Evolutionary conservation across 1,139 yeast genomes (phyloP).

Genomic region (Candida sanyaensis): DNA sequence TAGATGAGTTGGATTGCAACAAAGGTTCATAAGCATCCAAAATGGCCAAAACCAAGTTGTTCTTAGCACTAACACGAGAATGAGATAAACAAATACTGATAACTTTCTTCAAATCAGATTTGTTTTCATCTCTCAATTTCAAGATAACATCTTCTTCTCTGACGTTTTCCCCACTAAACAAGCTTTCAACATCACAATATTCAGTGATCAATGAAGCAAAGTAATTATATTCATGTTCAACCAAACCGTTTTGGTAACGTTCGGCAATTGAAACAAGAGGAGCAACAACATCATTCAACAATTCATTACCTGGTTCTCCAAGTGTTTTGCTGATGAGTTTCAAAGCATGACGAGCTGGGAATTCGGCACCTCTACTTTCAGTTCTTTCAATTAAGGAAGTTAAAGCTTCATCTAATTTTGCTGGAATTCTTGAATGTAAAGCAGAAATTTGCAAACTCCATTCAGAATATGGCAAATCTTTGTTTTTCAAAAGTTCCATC

Average conservation of each 20-base stretch:
- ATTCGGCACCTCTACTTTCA: slow-evolving; percentile 70
- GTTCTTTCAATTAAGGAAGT: slow-evolving; percentile 67
- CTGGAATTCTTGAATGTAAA: slow-evolving; percentile 85
- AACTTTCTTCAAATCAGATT: slow-evolving; percentile 73
- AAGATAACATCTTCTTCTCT: slow-evolving; percentile 89
- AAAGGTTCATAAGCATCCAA: slow-evolving; percentile 79
- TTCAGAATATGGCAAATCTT: slow-evolving; percentile 87
- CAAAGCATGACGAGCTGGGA: slow-evolving; percentile 86
- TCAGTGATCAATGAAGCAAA: slow-evolving; percentile 69
- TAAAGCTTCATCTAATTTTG: slow-evolving; percentile 70
- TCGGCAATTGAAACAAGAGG: slow-evolving; percentile 75
- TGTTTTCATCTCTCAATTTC: slow-evolving; percentile 83
- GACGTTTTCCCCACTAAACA: slow-evolving; percentile 72
- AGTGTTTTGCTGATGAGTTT: slow-evolving; percentile 59
- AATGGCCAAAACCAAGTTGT: slow-evolving; percentile 83
- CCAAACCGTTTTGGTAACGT: slow-evolving; percentile 72
- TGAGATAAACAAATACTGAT: slow-evolving; percentile 79
- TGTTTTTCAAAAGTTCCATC: slow-evolving; percentile 71
- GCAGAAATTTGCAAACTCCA: slow-evolving; percentile 89
- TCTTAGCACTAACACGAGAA: slow-evolving; percentile 90
- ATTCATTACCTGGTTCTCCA: slow-evolving; percentile 48
- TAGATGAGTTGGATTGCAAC: slow-evolving; percentile 64
- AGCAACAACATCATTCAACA: slow-evolving; percentile 59
- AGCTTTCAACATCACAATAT: slow-evolving; percentile 74
- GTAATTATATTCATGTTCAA: slow-evolving; percentile 79